Conservation (phyloP, 805 yeast species). For the Saccharomycopsis oosterbeekiorum region DNA sequence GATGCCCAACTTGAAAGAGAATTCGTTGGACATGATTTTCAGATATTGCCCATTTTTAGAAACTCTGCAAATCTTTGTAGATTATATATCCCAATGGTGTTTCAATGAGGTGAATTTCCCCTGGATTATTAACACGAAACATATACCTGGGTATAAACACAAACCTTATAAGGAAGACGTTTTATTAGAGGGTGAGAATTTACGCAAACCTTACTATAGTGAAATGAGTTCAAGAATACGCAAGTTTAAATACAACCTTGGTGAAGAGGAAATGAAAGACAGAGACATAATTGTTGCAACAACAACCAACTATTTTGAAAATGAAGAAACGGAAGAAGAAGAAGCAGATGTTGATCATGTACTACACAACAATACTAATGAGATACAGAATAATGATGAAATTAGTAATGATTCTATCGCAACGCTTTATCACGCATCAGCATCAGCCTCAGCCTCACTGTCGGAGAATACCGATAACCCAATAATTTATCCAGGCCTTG, state of each 20-base stretch:
- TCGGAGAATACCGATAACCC: background rate
- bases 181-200: background rate
- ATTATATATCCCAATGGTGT: constrained; percentile 49
- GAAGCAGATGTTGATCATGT: background rate
- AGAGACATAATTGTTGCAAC: constrained; percentile 13
- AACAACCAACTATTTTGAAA: constrained; percentile 9
- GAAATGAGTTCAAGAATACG: background rate
- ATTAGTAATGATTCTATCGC: background rate
- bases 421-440: background rate
- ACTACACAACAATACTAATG: background rate
- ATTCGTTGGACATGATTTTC: constrained; percentile 66
- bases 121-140: constrained; percentile 17
- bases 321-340: constrained; percentile 5
- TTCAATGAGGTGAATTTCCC: constrained; percentile 33
- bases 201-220: background rate
- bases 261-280: background rate
- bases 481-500: background rate
- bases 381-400: background rate
- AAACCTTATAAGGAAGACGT: constrained; percentile 4
- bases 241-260: constrained; percentile 3
- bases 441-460: background rate
- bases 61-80: constrained; percentile 63
- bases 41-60: constrained; percentile 65
- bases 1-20: constrained; percentile 65
- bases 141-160: constrained; percentile 8